Evolutionary conservation across 1,139 yeast genomes (phyloP).

Genomic region (Lodderomyces parapsilosis): DNA sequence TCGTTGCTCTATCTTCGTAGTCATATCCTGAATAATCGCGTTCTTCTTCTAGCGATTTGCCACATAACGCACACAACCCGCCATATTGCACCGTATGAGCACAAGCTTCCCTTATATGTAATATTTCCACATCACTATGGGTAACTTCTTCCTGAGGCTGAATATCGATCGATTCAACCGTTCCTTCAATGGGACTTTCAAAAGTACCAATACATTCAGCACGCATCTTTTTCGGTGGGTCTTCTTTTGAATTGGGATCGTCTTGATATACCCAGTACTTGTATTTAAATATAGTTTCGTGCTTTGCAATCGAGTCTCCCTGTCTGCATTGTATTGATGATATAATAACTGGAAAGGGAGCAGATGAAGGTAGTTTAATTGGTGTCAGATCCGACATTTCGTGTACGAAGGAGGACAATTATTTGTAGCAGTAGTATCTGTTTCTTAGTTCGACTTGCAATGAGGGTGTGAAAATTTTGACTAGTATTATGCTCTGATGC

Average conservation of each 20-base stretch:
- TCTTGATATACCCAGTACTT: conserved; percentile 69
- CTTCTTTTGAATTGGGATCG: conserved; percentile 50
- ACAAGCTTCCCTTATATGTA: conserved; percentile 75
- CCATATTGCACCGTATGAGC: conserved; percentile 94
- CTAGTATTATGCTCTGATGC: not conserved
- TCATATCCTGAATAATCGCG: conserved; percentile 76
- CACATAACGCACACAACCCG: conserved; percentile 94
- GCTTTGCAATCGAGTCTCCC: conserved; percentile 51
- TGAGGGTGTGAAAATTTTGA: not conserved
- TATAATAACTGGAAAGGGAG: conserved; percentile 70
- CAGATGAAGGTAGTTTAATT: conserved; percentile 51
- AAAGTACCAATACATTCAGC: conserved; percentile 68
- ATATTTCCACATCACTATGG: conserved; percentile 48
- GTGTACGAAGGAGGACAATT: not conserved
- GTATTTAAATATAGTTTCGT: conserved; percentile 57
- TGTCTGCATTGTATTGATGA: conserved; percentile 45
- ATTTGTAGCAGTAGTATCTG: not conserved
- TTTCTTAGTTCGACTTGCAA: not conserved
- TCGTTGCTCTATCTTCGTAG: conserved; percentile 76
- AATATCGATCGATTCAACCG: conserved; percentile 50
- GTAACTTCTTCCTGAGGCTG: conserved; percentile 59
- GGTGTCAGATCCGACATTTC: conserved; percentile 34
- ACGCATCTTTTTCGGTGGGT: conserved; percentile 42
- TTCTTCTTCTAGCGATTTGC: conserved; percentile 77
- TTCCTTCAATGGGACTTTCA: conserved; percentile 84